Conservation (phyloP, 2,329 filamentous ascomycete genomes). For the Diaporthe nobilis region DNA sequence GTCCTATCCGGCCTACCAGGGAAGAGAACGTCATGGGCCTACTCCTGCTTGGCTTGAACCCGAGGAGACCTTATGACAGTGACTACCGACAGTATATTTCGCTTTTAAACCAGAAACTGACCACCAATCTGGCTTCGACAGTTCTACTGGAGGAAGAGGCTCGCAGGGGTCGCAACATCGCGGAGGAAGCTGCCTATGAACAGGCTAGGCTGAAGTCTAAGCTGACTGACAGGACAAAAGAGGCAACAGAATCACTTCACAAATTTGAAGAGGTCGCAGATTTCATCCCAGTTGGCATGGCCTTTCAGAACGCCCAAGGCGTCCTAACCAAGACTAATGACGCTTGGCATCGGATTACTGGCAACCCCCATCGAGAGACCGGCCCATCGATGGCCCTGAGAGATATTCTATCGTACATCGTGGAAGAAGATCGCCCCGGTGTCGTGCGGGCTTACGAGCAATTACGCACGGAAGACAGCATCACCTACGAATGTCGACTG, state of each 20-base stretch:
- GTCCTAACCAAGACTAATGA: slow-evolving; percentile 80
- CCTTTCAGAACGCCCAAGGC: slow-evolving; percentile 76
- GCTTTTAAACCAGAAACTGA: slow-evolving; percentile 68
- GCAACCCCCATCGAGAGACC: slow-evolving; percentile 53
- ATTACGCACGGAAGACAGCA: slow-evolving; percentile 54
- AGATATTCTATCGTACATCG: slow-evolving; percentile 59
- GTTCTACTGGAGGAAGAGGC: slow-evolving; percentile 81
- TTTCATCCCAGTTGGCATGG: slow-evolving; percentile 81
- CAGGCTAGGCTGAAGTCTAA: slow-evolving; percentile 76
- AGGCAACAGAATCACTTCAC: slow-evolving; percentile 68
- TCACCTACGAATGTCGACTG: slow-evolving; percentile 63
- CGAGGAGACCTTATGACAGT: slow-evolving; percentile 79
- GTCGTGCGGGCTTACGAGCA: slow-evolving; percentile 59
- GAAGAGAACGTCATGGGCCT: slow-evolving; percentile 77
- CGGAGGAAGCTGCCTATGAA: slow-evolving; percentile 76
- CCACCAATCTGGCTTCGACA: slow-evolving; percentile 78
- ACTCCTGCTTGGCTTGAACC: slow-evolving; percentile 79
- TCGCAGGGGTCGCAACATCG: slow-evolving; percentile 67
- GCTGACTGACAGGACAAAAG: slow-evolving; percentile 68
- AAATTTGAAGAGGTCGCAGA: slow-evolving; percentile 80
- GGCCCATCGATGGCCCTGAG: slow-evolving; percentile 47
- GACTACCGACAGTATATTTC: slow-evolving; percentile 79
- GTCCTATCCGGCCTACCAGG: slow-evolving; percentile 77
- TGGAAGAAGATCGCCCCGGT: slow-evolving; percentile 61
- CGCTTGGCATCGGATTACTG: slow-evolving; percentile 71